Evolutionary conservation across 2,329 filamentous ascomycete species (phyloP).

Genomic region (Scytalidium sp.): DNA sequence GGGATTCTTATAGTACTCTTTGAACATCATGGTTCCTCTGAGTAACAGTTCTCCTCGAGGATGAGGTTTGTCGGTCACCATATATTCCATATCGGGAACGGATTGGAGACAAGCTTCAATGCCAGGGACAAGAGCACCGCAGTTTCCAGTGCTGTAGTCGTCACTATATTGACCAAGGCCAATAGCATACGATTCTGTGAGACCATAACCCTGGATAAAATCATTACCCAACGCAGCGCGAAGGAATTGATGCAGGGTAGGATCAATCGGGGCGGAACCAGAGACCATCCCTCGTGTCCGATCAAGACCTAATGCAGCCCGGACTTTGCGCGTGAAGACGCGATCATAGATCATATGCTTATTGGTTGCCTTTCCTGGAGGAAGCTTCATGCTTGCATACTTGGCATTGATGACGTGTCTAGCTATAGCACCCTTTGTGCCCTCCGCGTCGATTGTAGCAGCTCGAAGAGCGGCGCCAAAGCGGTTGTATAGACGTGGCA

Average conservation of each 20-base stretch:
- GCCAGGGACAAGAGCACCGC: constrained; percentile 67
- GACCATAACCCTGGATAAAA: constrained; percentile 84
- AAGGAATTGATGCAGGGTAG: constrained; percentile 83
- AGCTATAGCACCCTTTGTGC: constrained; percentile 77
- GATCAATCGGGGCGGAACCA: constrained; percentile 88
- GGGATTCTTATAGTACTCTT: constrained; percentile 84
- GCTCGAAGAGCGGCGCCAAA: constrained; percentile 82
- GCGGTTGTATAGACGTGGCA: constrained; percentile 87
- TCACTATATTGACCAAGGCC: constrained; percentile 64
- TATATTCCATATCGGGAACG: constrained; percentile 92
- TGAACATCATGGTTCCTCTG: constrained; percentile 76
- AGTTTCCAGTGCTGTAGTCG: constrained; percentile 78
- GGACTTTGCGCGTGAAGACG: constrained; percentile 88
- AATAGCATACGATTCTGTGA: constrained; percentile 90
- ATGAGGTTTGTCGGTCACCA: constrained; percentile 79
- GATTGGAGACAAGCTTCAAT: constrained; percentile 79
- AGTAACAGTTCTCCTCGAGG: constrained; percentile 88
- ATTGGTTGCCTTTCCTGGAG: constrained; percentile 72
- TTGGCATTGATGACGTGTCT: constrained; percentile 78
- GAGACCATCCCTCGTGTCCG: constrained; percentile 72
- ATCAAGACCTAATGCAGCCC: constrained; percentile 77
- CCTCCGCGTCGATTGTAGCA: constrained; percentile 73
- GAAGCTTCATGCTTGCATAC: constrained; percentile 71
- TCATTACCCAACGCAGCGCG: constrained; percentile 76
- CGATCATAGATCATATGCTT: constrained; percentile 76